Conservation (phyloP, 352 stramenopile genomes). For the Blastocystis sp. region DNA sequence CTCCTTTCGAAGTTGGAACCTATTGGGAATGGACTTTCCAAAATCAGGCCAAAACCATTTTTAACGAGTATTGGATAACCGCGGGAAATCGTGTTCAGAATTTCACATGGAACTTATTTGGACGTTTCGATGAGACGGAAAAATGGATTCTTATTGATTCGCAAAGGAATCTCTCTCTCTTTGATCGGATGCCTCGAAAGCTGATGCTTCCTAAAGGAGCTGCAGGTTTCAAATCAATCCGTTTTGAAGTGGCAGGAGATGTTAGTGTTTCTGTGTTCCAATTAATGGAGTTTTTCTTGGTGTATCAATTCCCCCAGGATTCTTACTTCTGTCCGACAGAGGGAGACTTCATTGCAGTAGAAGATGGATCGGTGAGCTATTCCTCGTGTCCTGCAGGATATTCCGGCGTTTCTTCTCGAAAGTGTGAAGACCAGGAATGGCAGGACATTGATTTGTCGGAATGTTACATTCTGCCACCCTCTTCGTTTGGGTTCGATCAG, state of each 20-base stretch:
- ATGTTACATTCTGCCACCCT: not conserved
- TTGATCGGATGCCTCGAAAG: not conserved
- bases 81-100: not conserved
- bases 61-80: slow-evolving; percentile 1
- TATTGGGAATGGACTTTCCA: not conserved
- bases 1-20: not conserved
- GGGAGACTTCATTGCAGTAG: not conserved
- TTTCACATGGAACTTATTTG: not conserved
- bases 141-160: not conserved
- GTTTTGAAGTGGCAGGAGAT: not conserved
- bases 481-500: not conserved
- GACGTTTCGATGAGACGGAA: not conserved
- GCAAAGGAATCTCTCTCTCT: not conserved
- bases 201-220: not conserved
- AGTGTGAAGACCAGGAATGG: not conserved
- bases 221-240: not conserved
- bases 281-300: not conserved
- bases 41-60: not conserved
- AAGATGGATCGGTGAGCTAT: not conserved
- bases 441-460: not conserved
- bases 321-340: not conserved
- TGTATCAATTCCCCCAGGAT: not conserved
- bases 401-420: not conserved
- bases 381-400: not conserved
- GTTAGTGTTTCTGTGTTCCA: not conserved